Evolutionary conservation across 768 basidiomycete species (phyloP).

Genomic region (Suillus decipiens): DNA sequence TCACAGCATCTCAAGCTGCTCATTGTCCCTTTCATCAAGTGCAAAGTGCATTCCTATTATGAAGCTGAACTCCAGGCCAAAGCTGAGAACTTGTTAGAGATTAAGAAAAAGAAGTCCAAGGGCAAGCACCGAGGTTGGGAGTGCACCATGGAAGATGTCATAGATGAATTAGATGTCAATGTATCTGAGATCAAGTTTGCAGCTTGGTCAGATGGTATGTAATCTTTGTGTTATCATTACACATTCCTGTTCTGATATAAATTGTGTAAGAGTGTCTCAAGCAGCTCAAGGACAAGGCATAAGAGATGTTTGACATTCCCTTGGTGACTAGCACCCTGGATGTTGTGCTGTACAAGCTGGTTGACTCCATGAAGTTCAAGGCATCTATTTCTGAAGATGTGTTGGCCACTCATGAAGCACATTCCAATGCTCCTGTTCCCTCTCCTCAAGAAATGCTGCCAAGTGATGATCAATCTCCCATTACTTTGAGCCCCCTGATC

Average conservation of each 20-base stretch:
- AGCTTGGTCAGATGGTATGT: conserved; percentile 1
- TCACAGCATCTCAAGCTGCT: not conserved
- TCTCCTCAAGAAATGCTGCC: not conserved
- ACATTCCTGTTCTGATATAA: not conserved
- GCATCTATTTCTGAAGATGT: not conserved
- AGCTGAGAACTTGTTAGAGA: not conserved
- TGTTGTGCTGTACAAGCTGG: not conserved
- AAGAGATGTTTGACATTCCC: not conserved
- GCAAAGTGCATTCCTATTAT: not conserved
- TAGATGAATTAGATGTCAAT: not conserved
- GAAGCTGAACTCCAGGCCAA: not conserved
- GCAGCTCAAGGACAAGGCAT: not conserved
- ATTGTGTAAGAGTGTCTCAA: not conserved
- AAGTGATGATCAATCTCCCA: not conserved
- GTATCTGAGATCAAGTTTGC: not conserved
- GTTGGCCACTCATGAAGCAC: not conserved
- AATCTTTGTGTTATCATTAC: not conserved
- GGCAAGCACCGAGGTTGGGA: not conserved
- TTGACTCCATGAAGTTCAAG: not conserved
- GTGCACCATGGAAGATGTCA: not conserved
- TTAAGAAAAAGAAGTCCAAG: not conserved
- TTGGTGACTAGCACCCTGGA: not conserved
- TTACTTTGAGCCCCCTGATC: not conserved
- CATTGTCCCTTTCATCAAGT: not conserved
- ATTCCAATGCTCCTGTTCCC: not conserved